A percentile compares a stretch with the other conserved stretches of the same genome.
phyloP scores from a whole-genome alignment of 2,329 filamentous ascomycete genomes.

The Penicillium griseofulvum region DNA sequence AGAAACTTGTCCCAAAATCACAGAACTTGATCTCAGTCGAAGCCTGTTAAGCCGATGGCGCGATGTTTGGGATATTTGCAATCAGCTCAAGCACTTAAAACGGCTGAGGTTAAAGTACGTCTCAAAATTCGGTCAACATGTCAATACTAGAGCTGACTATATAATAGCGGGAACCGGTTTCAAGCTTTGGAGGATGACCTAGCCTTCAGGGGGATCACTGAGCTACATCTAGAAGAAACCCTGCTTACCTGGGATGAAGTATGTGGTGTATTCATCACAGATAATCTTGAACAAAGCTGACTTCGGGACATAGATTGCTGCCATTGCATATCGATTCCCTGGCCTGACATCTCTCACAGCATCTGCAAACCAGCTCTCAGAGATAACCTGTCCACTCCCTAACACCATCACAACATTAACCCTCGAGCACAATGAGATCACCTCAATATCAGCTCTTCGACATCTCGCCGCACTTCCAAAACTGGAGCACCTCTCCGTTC shows the following conservation, averaged over 20 bases:
- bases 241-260: constrained; percentile 66
- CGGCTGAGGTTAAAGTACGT: constrained; percentile 70
- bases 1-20: constrained; percentile 56
- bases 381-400: constrained; percentile 30
- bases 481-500: constrained; percentile 58
- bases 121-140: accelerated
- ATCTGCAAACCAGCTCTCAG: constrained; percentile 39
- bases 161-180: constrained; percentile 69
- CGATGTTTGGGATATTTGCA: constrained; percentile 69
- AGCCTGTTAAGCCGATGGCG: constrained; percentile 71
- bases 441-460: constrained; percentile 40
- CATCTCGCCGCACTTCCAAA: constrained; percentile 54
- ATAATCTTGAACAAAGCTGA: constrained; percentile 10
- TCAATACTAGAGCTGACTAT: constrained; percentile 15
- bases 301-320: constrained; percentile 31
- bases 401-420: constrained; percentile 45
- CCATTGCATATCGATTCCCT: constrained; percentile 35
- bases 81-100: constrained; percentile 63
- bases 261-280: constrained; percentile 25
- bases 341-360: constrained; percentile 33
- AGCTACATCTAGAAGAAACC: constrained; percentile 66
- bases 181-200: constrained; percentile 39
- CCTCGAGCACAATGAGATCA: constrained; percentile 50
- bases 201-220: constrained; percentile 53
- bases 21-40: constrained; percentile 78